phyloP scores from a whole-genome alignment of 2,329 filamentous ascomycete species.

The Coniochaeta sp. region DNA sequence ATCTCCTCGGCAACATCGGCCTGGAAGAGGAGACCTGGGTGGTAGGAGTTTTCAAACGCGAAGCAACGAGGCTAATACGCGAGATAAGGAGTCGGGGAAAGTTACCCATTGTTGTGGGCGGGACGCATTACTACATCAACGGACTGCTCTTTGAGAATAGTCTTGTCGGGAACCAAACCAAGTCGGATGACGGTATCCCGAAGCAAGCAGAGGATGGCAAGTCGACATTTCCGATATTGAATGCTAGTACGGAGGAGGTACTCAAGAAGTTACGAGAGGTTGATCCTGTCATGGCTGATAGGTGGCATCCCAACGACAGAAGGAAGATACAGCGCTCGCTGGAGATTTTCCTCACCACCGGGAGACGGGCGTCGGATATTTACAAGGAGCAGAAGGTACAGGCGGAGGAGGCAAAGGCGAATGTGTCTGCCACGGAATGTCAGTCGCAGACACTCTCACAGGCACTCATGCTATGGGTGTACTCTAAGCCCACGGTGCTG shows the following conservation, averaged over 20 bases:
- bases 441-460: constrained; percentile 17
- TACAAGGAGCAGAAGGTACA: constrained; percentile 66
- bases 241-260: constrained; percentile 64
- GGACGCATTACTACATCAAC: constrained; percentile 93
- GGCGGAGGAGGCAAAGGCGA: constrained; percentile 11
- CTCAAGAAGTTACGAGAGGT: constrained; percentile 67
- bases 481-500: constrained; percentile 63
- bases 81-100: constrained; percentile 75
- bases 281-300: constrained; percentile 80
- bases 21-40: constrained; percentile 77
- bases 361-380: constrained; percentile 73
- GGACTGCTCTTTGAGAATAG: constrained; percentile 75
- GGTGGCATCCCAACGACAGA: constrained; percentile 90
- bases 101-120: constrained; percentile 85
- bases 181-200: constrained; percentile 1
- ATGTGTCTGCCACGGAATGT: constrained; percentile 30
- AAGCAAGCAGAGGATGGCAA: constrained; percentile 24
- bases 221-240: constrained; percentile 60
- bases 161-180: constrained; percentile 39
- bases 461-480: constrained; percentile 78
- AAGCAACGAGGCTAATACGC: constrained; percentile 61
- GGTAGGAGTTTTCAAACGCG: constrained; percentile 67
- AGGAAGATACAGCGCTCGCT: constrained; percentile 86
- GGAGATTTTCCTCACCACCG: constrained; percentile 82
- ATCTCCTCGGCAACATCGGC: constrained; percentile 74